Conservation (phyloP, 192 early-diverging fungal species). For the Coemansia sp. region DNA sequence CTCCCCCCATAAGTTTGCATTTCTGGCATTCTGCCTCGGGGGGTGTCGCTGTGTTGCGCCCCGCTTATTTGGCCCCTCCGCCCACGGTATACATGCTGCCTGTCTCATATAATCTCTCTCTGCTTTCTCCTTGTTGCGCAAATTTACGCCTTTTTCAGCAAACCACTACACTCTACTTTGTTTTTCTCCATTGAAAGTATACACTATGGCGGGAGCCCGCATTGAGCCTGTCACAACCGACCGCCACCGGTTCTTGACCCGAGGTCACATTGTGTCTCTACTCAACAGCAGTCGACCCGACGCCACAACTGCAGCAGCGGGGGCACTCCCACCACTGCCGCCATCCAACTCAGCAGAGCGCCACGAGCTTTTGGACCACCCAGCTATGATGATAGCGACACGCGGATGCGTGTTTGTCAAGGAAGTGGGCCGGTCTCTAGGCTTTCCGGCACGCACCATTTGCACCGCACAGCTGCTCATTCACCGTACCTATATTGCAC, state of each 20-base stretch:
- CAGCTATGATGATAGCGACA: slow-evolving; percentile 26
- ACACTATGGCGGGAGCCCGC: neutral
- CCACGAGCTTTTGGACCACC: slow-evolving; percentile 30
- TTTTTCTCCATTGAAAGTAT: neutral
- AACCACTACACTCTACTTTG: neutral
- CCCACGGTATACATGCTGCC: too few relatives aligned
- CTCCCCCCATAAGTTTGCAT: too few relatives aligned
- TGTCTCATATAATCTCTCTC: too few relatives aligned
- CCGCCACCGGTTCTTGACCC: slow-evolving; percentile 31
- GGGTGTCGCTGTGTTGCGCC: too few relatives aligned
- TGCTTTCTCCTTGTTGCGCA: too few relatives aligned
- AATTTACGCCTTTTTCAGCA: neutral
- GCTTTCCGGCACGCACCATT: slow-evolving; percentile 42
- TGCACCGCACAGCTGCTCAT: slow-evolving; percentile 43
- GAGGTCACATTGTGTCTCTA: slow-evolving; percentile 22
- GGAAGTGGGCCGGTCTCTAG: slow-evolving; percentile 20
- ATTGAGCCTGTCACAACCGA: neutral
- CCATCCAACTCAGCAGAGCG: slow-evolving; percentile 3
- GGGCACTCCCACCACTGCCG: neutral
- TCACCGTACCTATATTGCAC: slow-evolving; percentile 37
- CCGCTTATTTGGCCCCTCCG: too few relatives aligned
- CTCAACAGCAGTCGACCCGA: too few relatives aligned
- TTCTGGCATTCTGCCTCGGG: neutral
- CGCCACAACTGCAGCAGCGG: slow-evolving; percentile 1
- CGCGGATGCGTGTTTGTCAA: slow-evolving; percentile 43